phyloP scores from a whole-genome alignment of 2,329 filamentous ascomycete genomes.

The Colletotrichum navitas region DNA sequence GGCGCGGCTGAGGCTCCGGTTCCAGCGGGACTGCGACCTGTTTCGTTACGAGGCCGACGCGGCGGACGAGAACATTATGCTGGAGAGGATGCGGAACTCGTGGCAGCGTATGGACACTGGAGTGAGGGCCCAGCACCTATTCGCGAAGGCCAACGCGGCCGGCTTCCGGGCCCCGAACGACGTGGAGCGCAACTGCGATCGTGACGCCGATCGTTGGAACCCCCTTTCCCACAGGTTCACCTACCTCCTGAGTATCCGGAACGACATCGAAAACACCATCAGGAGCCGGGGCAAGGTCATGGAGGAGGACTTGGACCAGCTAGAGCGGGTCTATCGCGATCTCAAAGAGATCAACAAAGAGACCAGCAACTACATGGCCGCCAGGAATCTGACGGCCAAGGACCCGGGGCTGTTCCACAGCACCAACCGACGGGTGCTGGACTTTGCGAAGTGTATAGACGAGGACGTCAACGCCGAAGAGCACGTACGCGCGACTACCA shows the following conservation, averaged over 20 bases:
- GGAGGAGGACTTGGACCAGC: neutral
- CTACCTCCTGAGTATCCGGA: neutral
- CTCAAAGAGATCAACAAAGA: neutral
- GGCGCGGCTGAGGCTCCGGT: slow-evolving; percentile 27
- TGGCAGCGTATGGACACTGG: slow-evolving; percentile 16
- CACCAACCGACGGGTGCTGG: neutral
- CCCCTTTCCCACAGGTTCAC: neutral
- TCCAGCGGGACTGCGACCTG: slow-evolving; percentile 12
- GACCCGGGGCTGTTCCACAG: neutral
- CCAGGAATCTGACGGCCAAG: neutral
- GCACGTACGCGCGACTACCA: neutral
- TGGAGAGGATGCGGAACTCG: neutral
- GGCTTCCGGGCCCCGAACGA: neutral
- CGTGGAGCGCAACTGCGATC: neutral
- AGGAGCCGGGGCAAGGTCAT: neutral
- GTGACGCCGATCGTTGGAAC: neutral
- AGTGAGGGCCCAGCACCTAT: neutral
- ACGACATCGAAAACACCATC: neutral
- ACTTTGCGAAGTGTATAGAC: neutral
- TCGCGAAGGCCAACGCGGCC: neutral
- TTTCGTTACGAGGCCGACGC: slow-evolving; percentile 1
- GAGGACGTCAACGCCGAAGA: neutral
- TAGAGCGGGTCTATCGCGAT: neutral
- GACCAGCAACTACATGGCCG: neutral
- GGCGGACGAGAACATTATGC: neutral